Evolutionary conservation across 192 early-diverging fungal genomes (phyloP), one percentile per base, ranked within the genome.

Genomic region (Backusella psychrophila): DNA sequence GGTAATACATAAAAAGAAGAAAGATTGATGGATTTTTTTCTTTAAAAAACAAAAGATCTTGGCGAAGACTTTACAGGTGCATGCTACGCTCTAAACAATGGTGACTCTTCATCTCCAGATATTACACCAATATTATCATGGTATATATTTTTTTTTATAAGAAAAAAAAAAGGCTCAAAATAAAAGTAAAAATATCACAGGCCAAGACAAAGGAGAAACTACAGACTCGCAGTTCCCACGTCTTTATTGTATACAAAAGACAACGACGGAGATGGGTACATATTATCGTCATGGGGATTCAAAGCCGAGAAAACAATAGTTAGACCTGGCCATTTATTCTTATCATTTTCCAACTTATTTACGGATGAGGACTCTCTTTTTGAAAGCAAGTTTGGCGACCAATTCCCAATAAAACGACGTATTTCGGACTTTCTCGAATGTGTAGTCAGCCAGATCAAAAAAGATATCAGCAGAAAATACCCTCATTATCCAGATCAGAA

Each of bases 51-150:
- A 29, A 56, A 56, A 56, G 53, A 56, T 69, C 81, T 83, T 76
- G 84, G 84, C 31, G 82, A 81, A n/a, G 82, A 81, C 9, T 83
- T 83, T 73, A 83, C 84, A 5, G 83, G 83, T 8, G 79, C 77
- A 34, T 83, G 79, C 9, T 83, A 84, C 59, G 79, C 81, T 56
- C 11, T 17, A 46, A 3, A 6, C 3, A 0, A 56, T 56, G 9
- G 2, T 11, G 7, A 56, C 21, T 4, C 21, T 53, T 53, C 19
- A 46, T 15, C 44, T 0, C 2, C 8, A 23, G 8, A 8, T 23
- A 2, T 8, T 19, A 0, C 0, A 23, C n/a, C 53, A 23, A 23
- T 56, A 56, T 0, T 4, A 23, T 9, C 0, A 26, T 56, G 53
- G 53, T 56, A 56, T 29, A 8, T n/a, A 2, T 53, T 53, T 21